Conservation (phyloP, 345 rosid species). For the Citrus maxima region DNA sequence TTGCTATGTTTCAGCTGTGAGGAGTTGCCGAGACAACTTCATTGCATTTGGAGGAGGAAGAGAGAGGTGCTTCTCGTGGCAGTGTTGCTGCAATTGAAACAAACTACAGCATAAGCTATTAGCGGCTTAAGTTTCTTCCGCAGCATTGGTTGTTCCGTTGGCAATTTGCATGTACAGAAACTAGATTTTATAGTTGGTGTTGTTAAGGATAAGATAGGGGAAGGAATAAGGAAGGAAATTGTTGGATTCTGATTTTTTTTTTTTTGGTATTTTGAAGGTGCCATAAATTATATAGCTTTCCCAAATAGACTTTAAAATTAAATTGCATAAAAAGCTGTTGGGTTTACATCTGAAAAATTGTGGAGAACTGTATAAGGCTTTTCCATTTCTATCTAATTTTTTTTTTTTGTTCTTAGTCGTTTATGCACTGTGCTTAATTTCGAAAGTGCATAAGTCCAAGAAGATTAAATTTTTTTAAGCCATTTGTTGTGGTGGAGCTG, state of each 20-base stretch:
- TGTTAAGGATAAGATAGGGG: no score
- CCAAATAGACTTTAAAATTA: no score
- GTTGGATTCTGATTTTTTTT: no score
- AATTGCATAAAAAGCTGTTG: not conserved
- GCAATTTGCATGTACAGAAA: not conserved
- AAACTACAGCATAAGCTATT: not conserved
- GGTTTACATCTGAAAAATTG: not conserved
- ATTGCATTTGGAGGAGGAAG: not conserved
- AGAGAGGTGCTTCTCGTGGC: not conserved
- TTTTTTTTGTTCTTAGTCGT: not conserved
- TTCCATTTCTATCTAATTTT: not conserved
- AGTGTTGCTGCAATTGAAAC: not conserved
- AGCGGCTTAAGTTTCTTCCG: not conserved
- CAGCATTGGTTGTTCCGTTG: not conserved
- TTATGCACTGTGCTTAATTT: not conserved
- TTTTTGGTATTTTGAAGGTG: no score
- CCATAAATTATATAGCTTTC: no score
- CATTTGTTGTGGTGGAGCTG: no score
- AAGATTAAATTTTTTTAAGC: no score
- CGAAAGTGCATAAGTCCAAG: not conserved
- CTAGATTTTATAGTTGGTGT: not conserved
- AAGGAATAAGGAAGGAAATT: no score
- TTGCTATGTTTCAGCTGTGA: not conserved
- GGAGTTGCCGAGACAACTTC: not conserved
- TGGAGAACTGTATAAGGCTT: not conserved